Conservation (phyloP, 176 grass and related monocot species). For the Canna indica region DNA sequence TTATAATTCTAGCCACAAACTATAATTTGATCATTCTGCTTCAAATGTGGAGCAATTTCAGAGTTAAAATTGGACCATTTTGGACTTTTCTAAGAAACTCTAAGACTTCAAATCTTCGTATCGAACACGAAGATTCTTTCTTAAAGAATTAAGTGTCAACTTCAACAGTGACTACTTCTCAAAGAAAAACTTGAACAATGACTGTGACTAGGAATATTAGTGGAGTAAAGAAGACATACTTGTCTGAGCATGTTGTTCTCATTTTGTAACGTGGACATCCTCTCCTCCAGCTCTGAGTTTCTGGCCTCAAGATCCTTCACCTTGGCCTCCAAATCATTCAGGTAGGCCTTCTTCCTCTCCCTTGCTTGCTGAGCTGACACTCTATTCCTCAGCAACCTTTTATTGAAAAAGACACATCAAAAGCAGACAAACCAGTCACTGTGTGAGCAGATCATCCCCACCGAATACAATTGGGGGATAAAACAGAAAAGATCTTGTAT, state of each 20-base stretch:
- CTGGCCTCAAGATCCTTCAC: slow-evolving; percentile 11
- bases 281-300: slow-evolving; percentile 18
- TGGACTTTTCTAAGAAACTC: not conserved
- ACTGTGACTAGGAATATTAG: not conserved
- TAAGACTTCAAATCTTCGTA: not conserved
- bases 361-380: slow-evolving; percentile 24
- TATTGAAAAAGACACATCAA: not conserved
- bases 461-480: not conserved
- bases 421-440: not conserved
- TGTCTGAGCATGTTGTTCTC: slow-evolving; percentile 24
- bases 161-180: not conserved
- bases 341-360: slow-evolving; percentile 22
- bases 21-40: too few relatives aligned
- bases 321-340: slow-evolving; percentile 13
- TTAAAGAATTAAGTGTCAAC: not conserved
- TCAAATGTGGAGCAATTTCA: not conserved
- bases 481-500: not conserved
- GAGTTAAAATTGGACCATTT: not conserved
- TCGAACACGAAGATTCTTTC: not conserved
- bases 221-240: not conserved
- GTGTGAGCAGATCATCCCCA: not conserved
- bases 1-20: too few relatives aligned
- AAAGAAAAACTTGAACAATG: not conserved
- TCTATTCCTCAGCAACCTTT: slow-evolving; percentile 24
- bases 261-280: slow-evolving; percentile 15